Evolutionary conservation across 1,139 yeast species (phyloP).

Genomic region (Suhomyces coccinellae): DNA sequence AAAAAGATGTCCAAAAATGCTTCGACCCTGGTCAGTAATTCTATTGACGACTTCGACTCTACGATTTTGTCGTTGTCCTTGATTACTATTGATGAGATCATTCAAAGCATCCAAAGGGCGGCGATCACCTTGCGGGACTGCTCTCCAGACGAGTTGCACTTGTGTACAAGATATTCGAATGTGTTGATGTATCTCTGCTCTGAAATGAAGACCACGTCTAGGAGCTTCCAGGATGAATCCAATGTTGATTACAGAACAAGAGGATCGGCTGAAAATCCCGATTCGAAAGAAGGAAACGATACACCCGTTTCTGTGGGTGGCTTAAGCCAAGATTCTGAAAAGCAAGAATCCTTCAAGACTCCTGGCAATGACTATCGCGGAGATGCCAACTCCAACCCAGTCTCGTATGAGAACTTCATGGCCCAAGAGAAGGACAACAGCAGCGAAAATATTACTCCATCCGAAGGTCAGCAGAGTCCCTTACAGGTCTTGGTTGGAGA

Average conservation of each 20-base stretch:
- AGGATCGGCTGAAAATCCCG: not conserved
- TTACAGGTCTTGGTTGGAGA: conserved; percentile 32
- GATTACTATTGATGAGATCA: conserved; percentile 69
- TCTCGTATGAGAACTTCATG: conserved; percentile 3
- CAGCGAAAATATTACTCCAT: conserved; percentile 8
- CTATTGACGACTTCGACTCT: conserved; percentile 43
- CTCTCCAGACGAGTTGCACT: conserved; percentile 85
- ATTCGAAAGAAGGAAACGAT: not conserved
- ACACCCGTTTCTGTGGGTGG: not conserved
- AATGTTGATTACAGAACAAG: conserved; percentile 9
- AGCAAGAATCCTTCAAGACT: not conserved
- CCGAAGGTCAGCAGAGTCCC: conserved; percentile 10
- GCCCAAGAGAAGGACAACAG: conserved; percentile 2
- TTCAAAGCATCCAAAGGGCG: conserved; percentile 66
- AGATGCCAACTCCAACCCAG: not conserved
- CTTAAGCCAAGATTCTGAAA: not conserved
- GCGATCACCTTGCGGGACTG: conserved; percentile 78
- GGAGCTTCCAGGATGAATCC: conserved; percentile 19
- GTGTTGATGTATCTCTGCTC: conserved; percentile 76
- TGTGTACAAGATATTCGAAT: conserved; percentile 78
- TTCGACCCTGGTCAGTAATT: conserved; percentile 9
- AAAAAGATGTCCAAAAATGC: conserved; percentile 19
- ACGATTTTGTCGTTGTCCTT: conserved; percentile 61
- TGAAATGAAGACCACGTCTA: conserved; percentile 57
- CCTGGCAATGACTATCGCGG: not conserved